A percentile compares a stretch with the other conserved stretches of the same genome.
These are phyloP conservation scores for Pseudomassariella vexata DNA, from an alignment of 2,329 filamentous ascomycete species.

Conservation along the genomic window DNA sequence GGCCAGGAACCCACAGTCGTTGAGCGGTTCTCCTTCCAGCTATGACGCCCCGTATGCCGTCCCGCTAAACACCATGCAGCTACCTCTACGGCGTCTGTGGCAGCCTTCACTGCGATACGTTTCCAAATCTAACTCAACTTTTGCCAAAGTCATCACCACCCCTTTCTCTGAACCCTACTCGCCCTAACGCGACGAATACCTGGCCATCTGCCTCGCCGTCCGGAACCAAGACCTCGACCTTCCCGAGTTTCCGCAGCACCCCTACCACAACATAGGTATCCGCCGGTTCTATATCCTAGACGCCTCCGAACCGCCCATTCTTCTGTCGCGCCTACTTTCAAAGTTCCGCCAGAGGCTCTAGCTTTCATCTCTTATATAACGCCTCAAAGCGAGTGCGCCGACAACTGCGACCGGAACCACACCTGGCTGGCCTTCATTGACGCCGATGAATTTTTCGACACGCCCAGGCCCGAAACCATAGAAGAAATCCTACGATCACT, in stretches of 20 bases:
- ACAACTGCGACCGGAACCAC: slow-evolving; percentile 16
- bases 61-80: too few species aligned
- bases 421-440: slow-evolving; percentile 27
- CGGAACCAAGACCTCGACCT: slow-evolving; percentile 10
- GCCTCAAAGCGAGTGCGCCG: slow-evolving; percentile 8
- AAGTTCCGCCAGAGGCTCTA: slow-evolving; percentile 4
- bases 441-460: slow-evolving; percentile 26
- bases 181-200: slow-evolving; percentile 6
- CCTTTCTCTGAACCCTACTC: too few species aligned
- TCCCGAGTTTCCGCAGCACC: slow-evolving; percentile 11
- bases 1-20: too few species aligned
- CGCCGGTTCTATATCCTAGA: slow-evolving; percentile 12
- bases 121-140: too few species aligned
- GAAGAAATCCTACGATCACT: slow-evolving; percentile 18
- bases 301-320: slow-evolving; percentile 11
- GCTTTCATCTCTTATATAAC: slow-evolving; percentile 9
- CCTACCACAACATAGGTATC: slow-evolving; percentile 13
- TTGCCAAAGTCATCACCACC: too few species aligned
- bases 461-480: slow-evolving; percentile 15
- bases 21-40: too few species aligned
- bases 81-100: too few species aligned
- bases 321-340: neutral
- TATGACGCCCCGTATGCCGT: too few species aligned
- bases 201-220: slow-evolving; percentile 10
- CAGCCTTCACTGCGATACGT: too few species aligned